Percentiles rank a stretch among this genome's conserved stretches.
These are phyloP conservation scores for Starmerella kuoi DNA, from an alignment of 805 yeast genomes.

Conservation along the genomic window DNA sequence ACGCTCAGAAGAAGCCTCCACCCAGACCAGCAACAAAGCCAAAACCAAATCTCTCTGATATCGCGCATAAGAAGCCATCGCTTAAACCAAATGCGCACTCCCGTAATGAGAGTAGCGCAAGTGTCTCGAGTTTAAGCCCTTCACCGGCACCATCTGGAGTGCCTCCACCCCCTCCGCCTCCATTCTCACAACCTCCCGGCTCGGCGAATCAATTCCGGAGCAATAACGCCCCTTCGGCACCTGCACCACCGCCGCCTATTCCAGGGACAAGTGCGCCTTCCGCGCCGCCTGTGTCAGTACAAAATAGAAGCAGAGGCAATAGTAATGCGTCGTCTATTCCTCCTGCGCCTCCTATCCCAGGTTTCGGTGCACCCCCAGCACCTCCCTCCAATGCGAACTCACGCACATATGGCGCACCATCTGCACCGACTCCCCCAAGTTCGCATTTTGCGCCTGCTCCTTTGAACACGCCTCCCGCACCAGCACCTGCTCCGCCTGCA, in stretches of 20 bases:
- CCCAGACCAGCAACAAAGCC: constrained; percentile 14
- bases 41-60: constrained; percentile 14
- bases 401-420: no score
- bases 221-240: not conserved
- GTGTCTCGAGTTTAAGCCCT: constrained; percentile 6
- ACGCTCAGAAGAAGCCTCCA: constrained; percentile 11
- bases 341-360: constrained; percentile 12
- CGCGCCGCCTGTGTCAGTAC: constrained; percentile 1
- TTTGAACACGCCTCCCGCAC: constrained; percentile 2
- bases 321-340: no score
- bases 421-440: not conserved
- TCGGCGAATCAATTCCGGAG: not conserved
- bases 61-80: constrained; percentile 17
- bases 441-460: not conserved
- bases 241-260: constrained; percentile 5
- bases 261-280: not conserved
- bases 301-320: no score
- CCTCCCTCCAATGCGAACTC: constrained; percentile 1
- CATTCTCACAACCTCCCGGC: constrained; percentile 1
- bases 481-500: constrained; percentile 21
- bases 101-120: constrained; percentile 4
- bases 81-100: constrained; percentile 8
- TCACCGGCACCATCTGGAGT: not conserved
- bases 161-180: not conserved
- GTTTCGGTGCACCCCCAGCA: constrained; percentile 6